Base-by-base conservation (phyloP, 2,329 filamentous ascomycete species). In the Cladorrhinum sp. region DNA sequence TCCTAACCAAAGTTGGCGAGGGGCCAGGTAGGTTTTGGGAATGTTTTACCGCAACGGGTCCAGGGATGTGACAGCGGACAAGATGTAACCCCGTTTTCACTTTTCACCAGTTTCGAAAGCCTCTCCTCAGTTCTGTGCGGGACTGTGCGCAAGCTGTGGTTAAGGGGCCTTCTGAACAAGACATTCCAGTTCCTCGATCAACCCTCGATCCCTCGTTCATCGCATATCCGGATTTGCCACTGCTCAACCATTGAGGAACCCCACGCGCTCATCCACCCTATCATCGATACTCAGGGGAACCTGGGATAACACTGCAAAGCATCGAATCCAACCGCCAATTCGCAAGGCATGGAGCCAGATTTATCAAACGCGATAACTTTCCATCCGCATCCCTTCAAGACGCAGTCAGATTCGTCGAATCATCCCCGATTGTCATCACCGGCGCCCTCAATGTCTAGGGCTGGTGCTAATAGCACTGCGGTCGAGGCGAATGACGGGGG, bases 291-390 rank as follows among this genome's bases (percentile, higher is more conserved):
- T 20, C 16, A 22, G 20, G 41, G 18, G 18, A 45, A 18, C 41
- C n/a, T 13, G 16, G 29, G 22, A 36, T 36, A 53, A 38, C n/a
- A 38, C 27, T 25, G 27, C 49, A 50, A 22, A 23, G 20, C 50
- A 16, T 13, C 50, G 12, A 5, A 32, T 29, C 22, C 25, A 22
- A 12, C 45, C 55, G 4, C 32, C 32, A 18, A 27, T 49, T 53
- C 20, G 8, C 24, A 7, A 36, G n/a, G 22, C 55, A 73, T 73
- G 72, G 71, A 73, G 58, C 69, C 71, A 8, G 69, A 73, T 55
- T 61, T 73, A 27, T 72, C 68, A 20, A 62, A 64, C 54, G 71
- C 69, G 64, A 73, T 74, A 24, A 70, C 71, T 16, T 64, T 66
- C 56, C 71, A 73, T 38, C 71, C 71, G 10, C 68, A 69, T 41